phyloP scores from a whole-genome alignment of 192 early-diverging fungal species.

The Coemansia furcata region DNA sequence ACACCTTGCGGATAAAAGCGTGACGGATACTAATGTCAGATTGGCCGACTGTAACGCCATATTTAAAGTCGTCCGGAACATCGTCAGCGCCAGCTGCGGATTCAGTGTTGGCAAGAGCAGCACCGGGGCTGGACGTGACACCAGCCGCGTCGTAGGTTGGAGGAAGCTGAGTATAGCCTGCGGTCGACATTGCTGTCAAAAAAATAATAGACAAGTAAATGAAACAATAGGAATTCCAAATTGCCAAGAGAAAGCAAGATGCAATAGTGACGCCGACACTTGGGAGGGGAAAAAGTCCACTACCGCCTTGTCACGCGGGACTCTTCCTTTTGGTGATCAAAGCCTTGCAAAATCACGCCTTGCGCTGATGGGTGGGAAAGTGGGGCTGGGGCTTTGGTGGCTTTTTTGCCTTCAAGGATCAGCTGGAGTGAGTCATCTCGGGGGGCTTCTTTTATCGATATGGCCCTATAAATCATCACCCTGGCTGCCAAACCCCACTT shows the following conservation, averaged over 20 bases:
- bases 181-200: slow-evolving; percentile 34
- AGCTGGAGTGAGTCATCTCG: neutral
- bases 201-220: neutral
- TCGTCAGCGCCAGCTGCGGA: slow-evolving; percentile 19
- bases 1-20: slow-evolving; percentile 72
- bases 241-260: neutral
- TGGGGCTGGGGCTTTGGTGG: neutral
- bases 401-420: neutral
- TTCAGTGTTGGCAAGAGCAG: neutral
- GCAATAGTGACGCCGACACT: neutral
- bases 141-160: slow-evolving; percentile 26
- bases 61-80: slow-evolving; percentile 58
- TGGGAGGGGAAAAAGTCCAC: neutral
- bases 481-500: neutral
- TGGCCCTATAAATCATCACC: neutral
- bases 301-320: neutral
- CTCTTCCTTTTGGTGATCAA: neutral
- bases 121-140: neutral
- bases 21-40: slow-evolving; percentile 52
- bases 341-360: neutral
- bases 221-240: neutral
- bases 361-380: neutral
- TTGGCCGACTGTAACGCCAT: slow-evolving; percentile 49
- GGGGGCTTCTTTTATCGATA: neutral
- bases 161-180: slow-evolving; percentile 47